Evolutionary conservation across 1,284 basidiomycete species (phyloP).

Genomic region (Phellopilus nigrolimitatus): DNA sequence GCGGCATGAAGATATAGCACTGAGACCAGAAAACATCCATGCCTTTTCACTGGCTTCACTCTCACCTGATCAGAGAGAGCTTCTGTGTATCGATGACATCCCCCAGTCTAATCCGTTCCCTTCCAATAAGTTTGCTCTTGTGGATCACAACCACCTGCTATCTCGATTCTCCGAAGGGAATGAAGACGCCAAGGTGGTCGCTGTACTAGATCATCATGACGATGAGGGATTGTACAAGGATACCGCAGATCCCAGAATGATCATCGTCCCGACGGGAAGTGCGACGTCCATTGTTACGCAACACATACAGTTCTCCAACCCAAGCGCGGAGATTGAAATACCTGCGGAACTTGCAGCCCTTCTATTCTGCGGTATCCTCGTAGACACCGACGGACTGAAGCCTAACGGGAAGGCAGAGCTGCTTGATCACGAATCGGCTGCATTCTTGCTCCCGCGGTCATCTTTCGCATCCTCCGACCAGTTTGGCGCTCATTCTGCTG

Average conservation of each 20-base stretch:
- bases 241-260: slow-evolving; percentile 60
- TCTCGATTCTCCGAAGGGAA: slow-evolving; percentile 41
- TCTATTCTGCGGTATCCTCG: slow-evolving; percentile 74
- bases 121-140: slow-evolving; percentile 69
- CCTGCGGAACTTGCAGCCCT: slow-evolving; percentile 67
- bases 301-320: slow-evolving; percentile 36
- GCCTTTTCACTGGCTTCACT: slow-evolving; percentile 62
- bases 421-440: slow-evolving; percentile 57
- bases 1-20: slow-evolving; percentile 58
- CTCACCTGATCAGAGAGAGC: slow-evolving; percentile 38
- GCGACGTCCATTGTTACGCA: slow-evolving; percentile 73
- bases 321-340: slow-evolving; percentile 32
- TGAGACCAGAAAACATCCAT: slow-evolving; percentile 85
- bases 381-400: slow-evolving; percentile 81
- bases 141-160: slow-evolving; percentile 86
- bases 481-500: slow-evolving; percentile 5
- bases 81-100: slow-evolving; percentile 59
- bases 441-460: slow-evolving; percentile 51
- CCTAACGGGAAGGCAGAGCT: slow-evolving; percentile 69
- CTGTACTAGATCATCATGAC: slow-evolving; percentile 91
- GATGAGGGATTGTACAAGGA: slow-evolving; percentile 72
- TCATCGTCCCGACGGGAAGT: slow-evolving; percentile 66
- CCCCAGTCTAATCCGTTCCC: slow-evolving; percentile 43
- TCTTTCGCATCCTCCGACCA: slow-evolving; percentile 27
- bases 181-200: slow-evolving; percentile 51